Conservation (phyloP, 495 filamentous ascomycete genomes). For the Talaromyces nanjingensis region DNA sequence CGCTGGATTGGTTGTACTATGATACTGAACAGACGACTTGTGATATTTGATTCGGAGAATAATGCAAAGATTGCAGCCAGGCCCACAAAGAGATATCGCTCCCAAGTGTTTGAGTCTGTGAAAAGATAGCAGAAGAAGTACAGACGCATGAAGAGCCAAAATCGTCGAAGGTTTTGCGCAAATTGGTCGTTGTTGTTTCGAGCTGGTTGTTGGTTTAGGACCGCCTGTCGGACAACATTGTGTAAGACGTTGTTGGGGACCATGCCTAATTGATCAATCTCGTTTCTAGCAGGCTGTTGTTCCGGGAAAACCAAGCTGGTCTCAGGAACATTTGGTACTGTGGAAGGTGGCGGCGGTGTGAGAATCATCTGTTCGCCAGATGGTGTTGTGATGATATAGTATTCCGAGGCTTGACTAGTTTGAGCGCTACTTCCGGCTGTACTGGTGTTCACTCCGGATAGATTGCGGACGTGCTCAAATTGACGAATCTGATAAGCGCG, state of each 20-base stretch:
- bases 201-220: conserved; percentile 29
- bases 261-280: background rate
- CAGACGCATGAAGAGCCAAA: conserved; percentile 76
- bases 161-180: conserved; percentile 46
- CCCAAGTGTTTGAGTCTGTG: conserved; percentile 65
- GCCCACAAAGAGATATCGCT: conserved; percentile 58
- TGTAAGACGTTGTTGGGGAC: conserved; percentile 15
- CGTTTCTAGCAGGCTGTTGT: background rate
- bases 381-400: conserved; percentile 3
- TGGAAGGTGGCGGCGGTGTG: conserved; percentile 2
- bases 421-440: background rate
- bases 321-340: background rate
- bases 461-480: background rate
- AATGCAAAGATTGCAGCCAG: conserved; percentile 52
- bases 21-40: conserved; percentile 49
- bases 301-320: conserved; percentile 1
- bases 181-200: conserved; percentile 38
- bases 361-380: conserved; percentile 8
- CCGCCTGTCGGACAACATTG: conserved; percentile 33
- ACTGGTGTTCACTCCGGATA: background rate
- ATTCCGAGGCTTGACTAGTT: background rate
- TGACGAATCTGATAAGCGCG: conserved; percentile 23
- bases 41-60: conserved; percentile 56
- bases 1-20: conserved; percentile 57
- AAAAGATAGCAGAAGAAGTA: conserved; percentile 75